phyloP scores from a whole-genome alignment of 306 rosid species.

The Ceratonia siliqua region DNA sequence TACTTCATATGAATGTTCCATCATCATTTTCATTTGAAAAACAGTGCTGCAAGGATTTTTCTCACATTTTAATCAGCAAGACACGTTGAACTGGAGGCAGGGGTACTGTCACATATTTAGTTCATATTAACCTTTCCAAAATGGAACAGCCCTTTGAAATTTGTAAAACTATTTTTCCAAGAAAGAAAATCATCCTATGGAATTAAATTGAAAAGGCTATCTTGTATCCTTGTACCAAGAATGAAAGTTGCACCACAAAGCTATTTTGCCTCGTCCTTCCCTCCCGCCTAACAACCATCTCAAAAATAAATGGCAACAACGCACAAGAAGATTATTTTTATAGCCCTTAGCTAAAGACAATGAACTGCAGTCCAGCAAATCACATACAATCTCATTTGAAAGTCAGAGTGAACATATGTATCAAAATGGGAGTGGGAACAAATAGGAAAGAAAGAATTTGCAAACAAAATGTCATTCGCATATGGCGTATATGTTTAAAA shows the following conservation, averaged over 20 bases:
- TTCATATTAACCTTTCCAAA: neutral
- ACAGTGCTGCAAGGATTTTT: neutral
- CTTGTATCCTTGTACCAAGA: neutral
- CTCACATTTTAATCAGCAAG: neutral
- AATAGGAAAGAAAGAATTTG: neutral
- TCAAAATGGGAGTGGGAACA: neutral
- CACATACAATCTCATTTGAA: neutral
- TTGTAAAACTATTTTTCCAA: slow-evolving; percentile 7
- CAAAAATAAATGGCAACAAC: neutral
- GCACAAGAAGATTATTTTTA: neutral
- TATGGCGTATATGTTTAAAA: neutral
- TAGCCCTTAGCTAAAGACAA: slow-evolving; percentile 7
- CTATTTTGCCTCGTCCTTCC: neutral
- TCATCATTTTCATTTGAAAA: neutral
- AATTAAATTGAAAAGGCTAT: neutral
- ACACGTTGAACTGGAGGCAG: neutral
- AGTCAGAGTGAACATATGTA: neutral
- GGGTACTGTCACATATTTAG: neutral
- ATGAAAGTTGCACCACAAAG: neutral
- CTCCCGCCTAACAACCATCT: neutral
- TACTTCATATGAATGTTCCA: slow-evolving; percentile 1
- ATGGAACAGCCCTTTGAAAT: neutral
- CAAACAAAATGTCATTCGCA: neutral
- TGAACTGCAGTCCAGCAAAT: neutral
- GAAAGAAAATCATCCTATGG: neutral